These are phyloP conservation scores for Plasmodium cynomolgi DNA, from an alignment of 169 alveolate genomes.

Conservation along the genomic window DNA sequence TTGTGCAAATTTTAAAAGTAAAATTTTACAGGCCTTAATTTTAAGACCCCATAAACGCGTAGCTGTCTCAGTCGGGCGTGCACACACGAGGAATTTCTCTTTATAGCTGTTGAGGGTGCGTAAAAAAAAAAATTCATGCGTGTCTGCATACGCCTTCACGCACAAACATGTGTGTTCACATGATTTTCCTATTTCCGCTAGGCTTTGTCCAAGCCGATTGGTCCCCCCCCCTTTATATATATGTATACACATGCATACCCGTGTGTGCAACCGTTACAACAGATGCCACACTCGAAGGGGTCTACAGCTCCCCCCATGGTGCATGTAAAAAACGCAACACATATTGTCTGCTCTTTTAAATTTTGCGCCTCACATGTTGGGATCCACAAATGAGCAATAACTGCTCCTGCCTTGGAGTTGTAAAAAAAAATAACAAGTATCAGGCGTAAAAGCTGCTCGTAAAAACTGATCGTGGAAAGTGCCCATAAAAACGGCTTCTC, in stretches of 20 bases:
- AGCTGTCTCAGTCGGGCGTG: not conserved
- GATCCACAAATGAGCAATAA: not conserved
- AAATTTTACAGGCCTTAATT: not conserved
- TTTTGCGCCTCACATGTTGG: not conserved
- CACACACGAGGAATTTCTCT: not conserved
- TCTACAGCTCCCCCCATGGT: not conserved
- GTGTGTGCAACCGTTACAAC: not conserved
- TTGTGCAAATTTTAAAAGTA: not conserved
- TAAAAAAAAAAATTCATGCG: not conserved
- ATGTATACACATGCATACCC: not conserved
- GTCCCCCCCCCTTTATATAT: not conserved
- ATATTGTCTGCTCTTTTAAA: not conserved
- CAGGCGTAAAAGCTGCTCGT: not conserved
- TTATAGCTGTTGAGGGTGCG: not conserved
- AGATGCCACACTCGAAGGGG: not conserved
- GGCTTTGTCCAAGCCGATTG: not conserved
- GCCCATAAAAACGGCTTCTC: not conserved
- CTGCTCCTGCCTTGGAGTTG: not conserved
- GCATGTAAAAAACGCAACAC: not conserved
- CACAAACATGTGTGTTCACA: not conserved
- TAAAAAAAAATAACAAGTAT: not conserved
- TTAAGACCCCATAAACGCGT: not conserved
- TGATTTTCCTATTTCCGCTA: not conserved
- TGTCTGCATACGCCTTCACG: not conserved
- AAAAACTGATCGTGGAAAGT: not conserved